Conservation (phyloP, 805 yeast species). For the Maudiozyma bulderi region DNA sequence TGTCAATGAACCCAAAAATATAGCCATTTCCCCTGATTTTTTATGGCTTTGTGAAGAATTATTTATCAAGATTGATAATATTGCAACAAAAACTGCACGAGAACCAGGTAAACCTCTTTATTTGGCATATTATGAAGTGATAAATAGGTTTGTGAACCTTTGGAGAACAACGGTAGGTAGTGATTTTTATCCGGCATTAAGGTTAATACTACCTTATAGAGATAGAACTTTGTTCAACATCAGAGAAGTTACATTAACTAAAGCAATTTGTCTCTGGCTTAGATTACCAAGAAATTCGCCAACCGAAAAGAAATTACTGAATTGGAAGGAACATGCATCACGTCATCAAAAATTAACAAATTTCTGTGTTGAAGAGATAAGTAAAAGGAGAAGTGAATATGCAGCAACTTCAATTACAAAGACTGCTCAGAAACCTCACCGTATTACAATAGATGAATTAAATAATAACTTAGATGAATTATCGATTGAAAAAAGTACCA, state of each 20-base stretch:
- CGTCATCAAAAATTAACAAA: conserved; percentile 36
- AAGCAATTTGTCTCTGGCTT: conserved; percentile 40
- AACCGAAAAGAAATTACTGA: conserved; percentile 42
- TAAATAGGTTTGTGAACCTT: conserved; percentile 35
- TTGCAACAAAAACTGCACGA: conserved; percentile 5
- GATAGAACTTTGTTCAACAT: conserved; percentile 55
- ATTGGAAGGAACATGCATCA: conserved; percentile 39
- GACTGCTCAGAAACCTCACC: not conserved
- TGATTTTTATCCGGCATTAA: conserved; percentile 58
- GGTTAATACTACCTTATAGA: conserved; percentile 51
- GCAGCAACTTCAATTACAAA: conserved; percentile 21
- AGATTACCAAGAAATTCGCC: conserved; percentile 51
- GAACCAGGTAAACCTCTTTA: conserved; percentile 13
- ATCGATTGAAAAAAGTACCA: conserved; percentile 21
- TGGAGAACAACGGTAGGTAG: conserved; percentile 51
- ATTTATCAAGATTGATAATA: conserved; percentile 21
- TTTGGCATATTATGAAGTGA: conserved; percentile 19
- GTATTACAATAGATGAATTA: conserved; percentile 39
- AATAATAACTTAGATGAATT: conserved; percentile 39
- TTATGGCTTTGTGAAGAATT: conserved; percentile 30
- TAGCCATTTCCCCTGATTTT: conserved; percentile 31
- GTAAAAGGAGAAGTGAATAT: conserved; percentile 36
- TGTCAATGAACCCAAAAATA: conserved; percentile 13
- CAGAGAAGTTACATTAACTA: conserved; percentile 53
- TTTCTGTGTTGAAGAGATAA: conserved; percentile 40